Evolutionary conservation across 1,139 yeast species (phyloP), one percentile per base, ranked within the genome.

Genomic region (Geotrichum carabidarum): DNA sequence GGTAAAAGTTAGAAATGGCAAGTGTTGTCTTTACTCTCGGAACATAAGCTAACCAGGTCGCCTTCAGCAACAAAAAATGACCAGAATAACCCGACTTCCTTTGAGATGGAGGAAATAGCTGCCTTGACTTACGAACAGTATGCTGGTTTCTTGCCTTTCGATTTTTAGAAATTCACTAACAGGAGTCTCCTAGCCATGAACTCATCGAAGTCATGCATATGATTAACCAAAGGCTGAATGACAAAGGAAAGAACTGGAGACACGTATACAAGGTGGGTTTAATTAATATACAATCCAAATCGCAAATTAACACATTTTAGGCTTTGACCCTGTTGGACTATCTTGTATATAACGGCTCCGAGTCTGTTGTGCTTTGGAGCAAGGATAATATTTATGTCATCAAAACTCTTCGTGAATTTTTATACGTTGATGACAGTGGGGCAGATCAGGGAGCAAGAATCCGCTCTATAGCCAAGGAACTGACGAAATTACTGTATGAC

Each of bases 191-290:
- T 22, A 45, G 48, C 61, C 83, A 87, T 7, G 95, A 89, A 63
- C 84, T 91, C 63, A 78, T 89, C 65, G 96, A 91, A 65, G 82
- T 93, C 50, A 87, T 93, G 96, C 98, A 93, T 67, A 90, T 94
- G 89, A 72, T 93, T 53, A 98, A 91, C 72, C 83, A 91, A 63
- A 79, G 99, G 61, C 76, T 93, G 63, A 93, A 93, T 67, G 99
- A 93, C 68, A 91, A 91, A 75, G 99, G 99, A 57, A 93, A 91
- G 70, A 88, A 93, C 72, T 93, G 99, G 99, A 81, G 97, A 62
- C 99, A 93, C 71, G 93, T 93, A 48, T 93, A 95, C 61, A 94
- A 93, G 62, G 72, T 71, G 44, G 12, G 55, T 41, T 14, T 44
- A 27, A 31, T 14, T 35, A 44, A 38, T 14, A 40, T 35, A 9